Conservation (phyloP, 495 filamentous ascomycete species). For the Penicillium atrosanguineum region DNA sequence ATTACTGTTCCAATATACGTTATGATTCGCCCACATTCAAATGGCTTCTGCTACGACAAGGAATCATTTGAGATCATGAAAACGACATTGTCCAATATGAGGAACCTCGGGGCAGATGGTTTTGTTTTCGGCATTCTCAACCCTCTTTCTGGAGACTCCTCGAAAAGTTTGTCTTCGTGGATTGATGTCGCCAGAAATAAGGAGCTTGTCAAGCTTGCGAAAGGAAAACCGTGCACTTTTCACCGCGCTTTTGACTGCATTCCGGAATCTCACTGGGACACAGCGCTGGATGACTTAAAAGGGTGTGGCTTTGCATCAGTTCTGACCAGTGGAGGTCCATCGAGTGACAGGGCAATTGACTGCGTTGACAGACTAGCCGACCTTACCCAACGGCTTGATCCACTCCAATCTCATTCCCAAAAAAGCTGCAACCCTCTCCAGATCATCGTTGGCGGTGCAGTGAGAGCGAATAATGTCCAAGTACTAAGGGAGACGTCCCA, state of each 20-base stretch:
- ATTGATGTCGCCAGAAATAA: slow-evolving; percentile 38
- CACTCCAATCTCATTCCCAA: neutral
- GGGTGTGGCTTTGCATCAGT: slow-evolving; percentile 44
- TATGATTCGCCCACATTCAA: slow-evolving; percentile 49
- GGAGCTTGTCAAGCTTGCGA: slow-evolving; percentile 38
- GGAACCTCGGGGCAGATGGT: slow-evolving; percentile 36
- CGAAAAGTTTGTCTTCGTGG: neutral
- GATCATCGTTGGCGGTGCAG: slow-evolving; percentile 40
- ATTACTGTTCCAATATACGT: slow-evolving; percentile 43
- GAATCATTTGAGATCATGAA: slow-evolving; percentile 43
- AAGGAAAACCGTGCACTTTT: slow-evolving; percentile 49
- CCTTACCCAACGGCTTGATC: slow-evolving; percentile 2
- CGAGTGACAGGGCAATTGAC: slow-evolving; percentile 17
- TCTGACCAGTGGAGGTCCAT: slow-evolving; percentile 46
- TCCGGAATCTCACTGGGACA: slow-evolving; percentile 23
- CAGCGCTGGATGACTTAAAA: slow-evolving; percentile 30
- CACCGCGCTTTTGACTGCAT: slow-evolving; percentile 53
- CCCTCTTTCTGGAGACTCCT: neutral
- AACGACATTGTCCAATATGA: slow-evolving; percentile 29
- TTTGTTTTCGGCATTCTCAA: slow-evolving; percentile 51
- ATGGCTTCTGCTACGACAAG: slow-evolving; percentile 39
- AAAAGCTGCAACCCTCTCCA: slow-evolving; percentile 1
- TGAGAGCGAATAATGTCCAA: slow-evolving; percentile 36
- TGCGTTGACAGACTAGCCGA: slow-evolving; percentile 14
- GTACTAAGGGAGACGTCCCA: slow-evolving; percentile 23